Base-by-base conservation (phyloP, 306 rosid species). In the Parietaria judaica region DNA sequence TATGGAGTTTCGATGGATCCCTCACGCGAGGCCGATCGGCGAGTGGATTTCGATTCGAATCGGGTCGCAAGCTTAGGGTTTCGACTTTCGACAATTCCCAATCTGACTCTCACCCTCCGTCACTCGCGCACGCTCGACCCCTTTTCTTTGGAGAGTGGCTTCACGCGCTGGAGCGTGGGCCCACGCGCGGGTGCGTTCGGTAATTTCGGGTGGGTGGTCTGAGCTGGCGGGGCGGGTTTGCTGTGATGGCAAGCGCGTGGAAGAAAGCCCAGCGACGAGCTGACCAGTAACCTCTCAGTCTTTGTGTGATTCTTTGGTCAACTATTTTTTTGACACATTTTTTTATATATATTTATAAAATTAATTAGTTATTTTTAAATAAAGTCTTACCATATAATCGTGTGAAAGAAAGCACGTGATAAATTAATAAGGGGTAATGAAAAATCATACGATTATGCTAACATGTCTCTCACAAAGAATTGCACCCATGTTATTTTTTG, bases 1-100 rank as follows among this genome's bases (percentile, higher is more conserved):
- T 6, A 59, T 14, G 11, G 31, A 71, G 58, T 48, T 35, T 66
- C 47, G 36, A 52, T 36, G 11, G 63, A 68, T 58, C 52, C 45
- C 53, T 35, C 79, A 74, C 79, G 79, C 79, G 79, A 74, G 52
- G 65, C 60, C 59, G 44, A 23, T 3, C 45, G 44, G 79, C 79
- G 79, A 74, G 79, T 74, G 79, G 68, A n/a, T 4, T 49, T 49
- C 15, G 14, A 10, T 49, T n/a, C 31, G 31, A 23, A 7, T 11
- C 47, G 60, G 6, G n/a, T 23, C 31, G 14, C 36, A 2, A 2
- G 51, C 51, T 65, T 74, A 64, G 71, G 79, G 71, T 64, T 74
- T 66, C 60, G 14, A 46, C 43, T 52, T 55, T 12, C 6, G 14
- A 6, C 4, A 3, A 23, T 41, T 14, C 71, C 50, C 69, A 68